phyloP scores from a whole-genome alignment of 352 stramenopile species.

The Phytophthora sp. region DNA sequence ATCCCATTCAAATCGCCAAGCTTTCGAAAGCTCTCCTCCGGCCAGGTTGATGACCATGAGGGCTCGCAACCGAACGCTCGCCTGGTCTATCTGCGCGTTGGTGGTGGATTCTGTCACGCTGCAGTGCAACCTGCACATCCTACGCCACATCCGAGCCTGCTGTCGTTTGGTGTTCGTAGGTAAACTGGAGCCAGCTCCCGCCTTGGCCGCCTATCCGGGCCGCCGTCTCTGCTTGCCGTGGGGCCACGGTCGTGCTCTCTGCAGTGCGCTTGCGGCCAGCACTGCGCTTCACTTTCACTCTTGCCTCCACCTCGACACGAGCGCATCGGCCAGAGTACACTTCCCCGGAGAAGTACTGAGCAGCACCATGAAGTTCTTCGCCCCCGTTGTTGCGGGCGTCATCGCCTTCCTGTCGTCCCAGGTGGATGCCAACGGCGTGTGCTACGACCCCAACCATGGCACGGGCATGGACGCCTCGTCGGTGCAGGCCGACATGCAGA shows the following conservation, averaged over 20 bases:
- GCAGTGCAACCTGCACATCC: conserved; percentile 20
- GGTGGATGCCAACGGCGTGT: conserved; percentile 57
- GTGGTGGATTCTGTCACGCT: conserved; percentile 5
- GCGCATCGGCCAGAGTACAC: conserved; percentile 15
- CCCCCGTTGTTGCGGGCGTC: conserved; percentile 27
- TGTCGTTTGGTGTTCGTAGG: conserved; percentile 26
- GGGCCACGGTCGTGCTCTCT: neutral
- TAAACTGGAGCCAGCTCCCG: conserved; percentile 1
- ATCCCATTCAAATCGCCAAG: too few species aligned
- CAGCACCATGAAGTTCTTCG: conserved; percentile 42
- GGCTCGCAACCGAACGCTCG: conserved; percentile 21
- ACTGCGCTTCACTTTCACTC: conserved; percentile 24
- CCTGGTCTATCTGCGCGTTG: neutral
- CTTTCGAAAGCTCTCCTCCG: too few species aligned
- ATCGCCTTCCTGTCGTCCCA: conserved; percentile 38
- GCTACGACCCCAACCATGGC: conserved; percentile 54
- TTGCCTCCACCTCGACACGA: conserved; percentile 10
- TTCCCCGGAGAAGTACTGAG: conserved; percentile 14
- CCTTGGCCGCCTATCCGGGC: conserved; percentile 14
- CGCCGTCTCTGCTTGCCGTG: conserved; percentile 1
- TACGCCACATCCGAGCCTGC: neutral
- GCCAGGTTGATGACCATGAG: too few species aligned
- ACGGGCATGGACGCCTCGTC: conserved; percentile 36
- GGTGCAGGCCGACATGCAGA: conserved; percentile 45
- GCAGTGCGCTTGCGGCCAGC: neutral